A percentile compares a stretch with the other conserved stretches of the same genome.
Conservation (phyloP, 805 yeast species). For the Wickerhamomyces pijperi region DNA sequence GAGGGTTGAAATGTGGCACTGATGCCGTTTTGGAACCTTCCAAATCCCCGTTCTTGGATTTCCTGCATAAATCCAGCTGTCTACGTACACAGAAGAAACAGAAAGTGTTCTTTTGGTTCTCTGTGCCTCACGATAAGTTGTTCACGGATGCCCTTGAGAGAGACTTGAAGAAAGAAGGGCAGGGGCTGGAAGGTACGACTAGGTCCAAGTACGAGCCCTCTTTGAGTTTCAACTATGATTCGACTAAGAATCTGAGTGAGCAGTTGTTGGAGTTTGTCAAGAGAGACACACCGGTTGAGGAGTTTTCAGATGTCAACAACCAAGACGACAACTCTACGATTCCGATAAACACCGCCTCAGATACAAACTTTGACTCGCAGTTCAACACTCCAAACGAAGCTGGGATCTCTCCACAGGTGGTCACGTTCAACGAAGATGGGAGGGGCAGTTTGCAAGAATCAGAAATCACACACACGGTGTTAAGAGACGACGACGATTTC, state of each 20-base stretch:
- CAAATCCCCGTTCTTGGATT: conserved; percentile 71
- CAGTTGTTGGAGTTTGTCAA: conserved; percentile 38
- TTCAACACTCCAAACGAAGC: neutral
- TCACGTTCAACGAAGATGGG: conserved; percentile 12
- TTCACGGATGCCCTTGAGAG: conserved; percentile 91
- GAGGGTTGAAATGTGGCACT: conserved; percentile 75
- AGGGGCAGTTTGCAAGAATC: conserved; percentile 3
- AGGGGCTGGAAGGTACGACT: conserved; percentile 59
- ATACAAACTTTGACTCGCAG: neutral
- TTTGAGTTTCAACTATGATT: conserved; percentile 58
- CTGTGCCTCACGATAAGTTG: conserved; percentile 85
- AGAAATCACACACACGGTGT: neutral
- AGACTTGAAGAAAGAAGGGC: conserved; percentile 70
- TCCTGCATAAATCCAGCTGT: conserved; percentile 77
- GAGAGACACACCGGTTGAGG: conserved; percentile 13
- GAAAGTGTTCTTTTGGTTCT: conserved; percentile 93
- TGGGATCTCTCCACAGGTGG: neutral
- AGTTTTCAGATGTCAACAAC: neutral
- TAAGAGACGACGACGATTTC: conserved; percentile 38
- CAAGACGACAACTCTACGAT: neutral
- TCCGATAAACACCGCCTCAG: neutral
- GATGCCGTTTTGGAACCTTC: conserved; percentile 87
- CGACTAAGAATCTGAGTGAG: conserved; percentile 34
- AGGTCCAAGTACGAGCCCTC: conserved; percentile 70
- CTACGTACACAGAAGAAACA: conserved; percentile 92